These are phyloP conservation scores for Neofusicoccum cordaticola DNA, from an alignment of 2,329 filamentous ascomycete species.

Conservation along the genomic window DNA sequence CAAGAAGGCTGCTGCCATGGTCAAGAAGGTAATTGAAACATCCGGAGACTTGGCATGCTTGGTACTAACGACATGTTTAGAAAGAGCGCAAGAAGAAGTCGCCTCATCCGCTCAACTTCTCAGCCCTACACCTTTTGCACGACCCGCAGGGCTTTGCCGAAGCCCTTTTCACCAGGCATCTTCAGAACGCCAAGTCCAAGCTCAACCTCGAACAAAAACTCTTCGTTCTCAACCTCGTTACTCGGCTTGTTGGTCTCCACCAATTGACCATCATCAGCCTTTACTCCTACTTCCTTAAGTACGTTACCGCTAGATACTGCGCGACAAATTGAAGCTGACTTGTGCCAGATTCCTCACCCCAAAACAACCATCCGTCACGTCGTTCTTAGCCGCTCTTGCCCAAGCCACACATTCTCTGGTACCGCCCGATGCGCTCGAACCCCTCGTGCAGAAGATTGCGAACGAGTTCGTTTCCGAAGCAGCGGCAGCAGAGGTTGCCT, in stretches of 20 bases:
- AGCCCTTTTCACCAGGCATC: conserved; percentile 81
- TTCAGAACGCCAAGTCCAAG: conserved; percentile 82
- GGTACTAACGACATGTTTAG: conserved; percentile 14
- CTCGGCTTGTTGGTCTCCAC: conserved; percentile 86
- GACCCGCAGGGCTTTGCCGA: conserved; percentile 95
- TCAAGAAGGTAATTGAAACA: conserved; percentile 56
- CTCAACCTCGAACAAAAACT: conserved; percentile 86
- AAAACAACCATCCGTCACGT: conserved; percentile 84
- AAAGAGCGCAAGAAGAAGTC: conserved; percentile 83
- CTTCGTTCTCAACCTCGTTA: conserved; percentile 85
- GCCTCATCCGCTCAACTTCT: conserved; percentile 90
- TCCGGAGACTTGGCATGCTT: background rate
- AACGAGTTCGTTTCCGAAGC: conserved; percentile 98
- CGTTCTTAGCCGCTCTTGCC: conserved; percentile 86
- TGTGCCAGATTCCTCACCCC: conserved; percentile 64
- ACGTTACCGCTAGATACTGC: conserved; percentile 31
- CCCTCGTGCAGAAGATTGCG: conserved; percentile 88
- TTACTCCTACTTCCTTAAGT: conserved; percentile 93
- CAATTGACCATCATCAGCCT: conserved; percentile 85
- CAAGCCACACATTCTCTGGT: conserved; percentile 90
- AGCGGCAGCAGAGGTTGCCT: conserved; percentile 82
- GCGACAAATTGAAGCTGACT: background rate
- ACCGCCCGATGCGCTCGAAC: conserved; percentile 87
- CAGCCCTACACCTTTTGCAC: conserved; percentile 86
- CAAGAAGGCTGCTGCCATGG: conserved; percentile 75